Conservation (phyloP, 805 yeast species). For the Wickerhamiella azyma region DNA sequence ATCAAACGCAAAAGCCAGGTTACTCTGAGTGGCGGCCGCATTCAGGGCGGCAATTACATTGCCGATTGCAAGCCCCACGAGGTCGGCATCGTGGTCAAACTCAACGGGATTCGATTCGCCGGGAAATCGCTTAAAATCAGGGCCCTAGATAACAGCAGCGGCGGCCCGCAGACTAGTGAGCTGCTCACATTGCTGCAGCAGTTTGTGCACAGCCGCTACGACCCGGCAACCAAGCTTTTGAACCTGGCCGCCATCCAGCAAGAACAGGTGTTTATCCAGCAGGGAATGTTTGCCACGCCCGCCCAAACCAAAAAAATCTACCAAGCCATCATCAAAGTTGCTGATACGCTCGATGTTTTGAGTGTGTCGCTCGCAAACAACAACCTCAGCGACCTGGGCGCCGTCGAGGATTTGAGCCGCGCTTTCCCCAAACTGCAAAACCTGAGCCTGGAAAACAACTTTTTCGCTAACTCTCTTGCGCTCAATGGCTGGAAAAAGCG, state of each 20-base stretch:
- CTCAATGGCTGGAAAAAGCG: slow-evolving; percentile 70
- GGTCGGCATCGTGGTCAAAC: slow-evolving; percentile 43
- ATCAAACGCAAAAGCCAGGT: slow-evolving; percentile 53
- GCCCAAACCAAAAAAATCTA: slow-evolving; percentile 68
- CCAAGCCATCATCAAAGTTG: slow-evolving; percentile 77
- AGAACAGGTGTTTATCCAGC: slow-evolving; percentile 45
- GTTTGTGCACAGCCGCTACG: slow-evolving; percentile 55
- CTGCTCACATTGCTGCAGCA: slow-evolving; percentile 51
- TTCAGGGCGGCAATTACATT: slow-evolving; percentile 43
- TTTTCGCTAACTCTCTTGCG: slow-evolving; percentile 40
- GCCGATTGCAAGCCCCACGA: slow-evolving; percentile 48
- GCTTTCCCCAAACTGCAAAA: slow-evolving; percentile 67
- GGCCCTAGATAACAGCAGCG: too few species aligned
- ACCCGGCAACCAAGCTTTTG: slow-evolving; percentile 48
- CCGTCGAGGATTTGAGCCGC: slow-evolving; percentile 50
- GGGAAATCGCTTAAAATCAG: slow-evolving; percentile 50
- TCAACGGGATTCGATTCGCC: slow-evolving; percentile 73
- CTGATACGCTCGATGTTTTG: slow-evolving; percentile 41
- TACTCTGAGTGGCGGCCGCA: slow-evolving; percentile 36
- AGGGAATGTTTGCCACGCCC: slow-evolving; percentile 51
- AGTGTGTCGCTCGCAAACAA: slow-evolving; percentile 44
- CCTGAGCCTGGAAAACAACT: slow-evolving; percentile 67
- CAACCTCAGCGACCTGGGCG: slow-evolving; percentile 44
- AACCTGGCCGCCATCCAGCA: slow-evolving; percentile 51
- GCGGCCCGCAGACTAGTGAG: slow-evolving; percentile 17